Evolutionary conservation across 306 rosid species (phyloP).

Genomic region (barrel medic (Medicago truncatula)): DNA sequence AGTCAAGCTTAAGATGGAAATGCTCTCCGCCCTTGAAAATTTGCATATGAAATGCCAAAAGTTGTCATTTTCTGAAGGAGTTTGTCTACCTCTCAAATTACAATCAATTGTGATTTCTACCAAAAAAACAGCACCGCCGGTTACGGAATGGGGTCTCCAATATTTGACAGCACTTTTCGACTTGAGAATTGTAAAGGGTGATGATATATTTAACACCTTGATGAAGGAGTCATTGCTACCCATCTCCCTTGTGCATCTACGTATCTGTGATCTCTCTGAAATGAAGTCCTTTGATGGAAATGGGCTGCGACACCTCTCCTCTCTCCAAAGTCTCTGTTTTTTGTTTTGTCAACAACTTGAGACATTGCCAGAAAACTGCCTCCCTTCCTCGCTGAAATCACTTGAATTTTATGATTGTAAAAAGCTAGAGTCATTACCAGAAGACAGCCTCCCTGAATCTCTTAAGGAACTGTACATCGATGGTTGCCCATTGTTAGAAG

Average conservation of each 20-base stretch:
- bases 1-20: background rate
- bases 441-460: background rate
- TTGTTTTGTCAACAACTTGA: no score
- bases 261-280: no score
- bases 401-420: rapidly evolving
- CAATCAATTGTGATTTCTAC: background rate
- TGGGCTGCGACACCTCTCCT: background rate
- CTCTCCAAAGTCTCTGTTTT: background rate
- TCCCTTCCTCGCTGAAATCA: no score
- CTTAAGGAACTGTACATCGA: rapidly evolving
- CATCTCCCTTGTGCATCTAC: background rate
- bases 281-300: background rate
- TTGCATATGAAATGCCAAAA: no score
- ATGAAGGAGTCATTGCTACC: background rate
- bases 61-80: background rate
- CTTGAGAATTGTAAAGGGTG: background rate
- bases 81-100: background rate
- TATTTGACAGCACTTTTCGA: background rate
- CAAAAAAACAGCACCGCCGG: background rate
- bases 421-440: background rate
- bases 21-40: background rate
- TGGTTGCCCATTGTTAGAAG: background rate
- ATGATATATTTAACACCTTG: background rate
- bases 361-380: no score
- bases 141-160: background rate